Percentiles rank a stretch among this genome's conserved stretches.
Evolutionary conservation across 2,329 filamentous ascomycete species (phyloP).

Genomic region (Canariomyces notabilis): DNA sequence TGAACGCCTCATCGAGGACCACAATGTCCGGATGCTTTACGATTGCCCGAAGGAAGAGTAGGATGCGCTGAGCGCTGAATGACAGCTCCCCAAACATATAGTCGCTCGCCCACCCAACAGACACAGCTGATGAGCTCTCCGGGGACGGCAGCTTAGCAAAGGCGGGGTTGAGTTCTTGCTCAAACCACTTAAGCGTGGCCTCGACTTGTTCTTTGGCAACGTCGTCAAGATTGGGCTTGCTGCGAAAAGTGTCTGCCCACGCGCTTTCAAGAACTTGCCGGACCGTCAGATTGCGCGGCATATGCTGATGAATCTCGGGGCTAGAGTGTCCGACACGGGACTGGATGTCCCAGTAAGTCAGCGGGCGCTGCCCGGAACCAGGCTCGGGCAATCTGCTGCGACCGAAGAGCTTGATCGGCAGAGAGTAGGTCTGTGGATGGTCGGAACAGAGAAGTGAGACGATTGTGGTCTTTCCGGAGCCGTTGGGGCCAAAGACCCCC

Average conservation of each 20-base stretch:
- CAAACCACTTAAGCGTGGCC: conserved; percentile 70
- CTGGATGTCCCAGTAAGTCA: conserved; percentile 92
- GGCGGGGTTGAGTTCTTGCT: conserved; percentile 64
- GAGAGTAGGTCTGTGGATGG: conserved; percentile 88
- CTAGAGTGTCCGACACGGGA: conserved; percentile 85
- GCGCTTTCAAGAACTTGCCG: conserved; percentile 75
- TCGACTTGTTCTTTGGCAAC: conserved; percentile 58
- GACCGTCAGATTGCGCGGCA: conserved; percentile 71
- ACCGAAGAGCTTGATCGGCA: conserved; percentile 83
- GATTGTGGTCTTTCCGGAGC: conserved; percentile 91
- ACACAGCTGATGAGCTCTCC: conserved; percentile 20
- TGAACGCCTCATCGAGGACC: conserved; percentile 83
- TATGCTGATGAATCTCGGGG: conserved; percentile 89
- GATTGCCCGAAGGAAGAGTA: conserved; percentile 76
- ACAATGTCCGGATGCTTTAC: conserved; percentile 78
- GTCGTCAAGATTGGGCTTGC: conserved; percentile 59
- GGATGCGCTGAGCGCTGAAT: conserved; percentile 78
- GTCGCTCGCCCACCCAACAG: conserved; percentile 60
- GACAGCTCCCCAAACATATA: conserved; percentile 67
- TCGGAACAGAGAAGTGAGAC: conserved; percentile 91
- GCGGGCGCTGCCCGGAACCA: conserved; percentile 59
- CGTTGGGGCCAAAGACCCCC: conserved; percentile 91
- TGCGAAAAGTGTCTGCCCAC: conserved; percentile 82
- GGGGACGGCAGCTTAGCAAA: conserved; percentile 11
- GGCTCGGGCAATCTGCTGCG: conserved; percentile 71